Conservation (phyloP, 1,139 yeast genomes). For the Blastobotrys illinoisensis region DNA sequence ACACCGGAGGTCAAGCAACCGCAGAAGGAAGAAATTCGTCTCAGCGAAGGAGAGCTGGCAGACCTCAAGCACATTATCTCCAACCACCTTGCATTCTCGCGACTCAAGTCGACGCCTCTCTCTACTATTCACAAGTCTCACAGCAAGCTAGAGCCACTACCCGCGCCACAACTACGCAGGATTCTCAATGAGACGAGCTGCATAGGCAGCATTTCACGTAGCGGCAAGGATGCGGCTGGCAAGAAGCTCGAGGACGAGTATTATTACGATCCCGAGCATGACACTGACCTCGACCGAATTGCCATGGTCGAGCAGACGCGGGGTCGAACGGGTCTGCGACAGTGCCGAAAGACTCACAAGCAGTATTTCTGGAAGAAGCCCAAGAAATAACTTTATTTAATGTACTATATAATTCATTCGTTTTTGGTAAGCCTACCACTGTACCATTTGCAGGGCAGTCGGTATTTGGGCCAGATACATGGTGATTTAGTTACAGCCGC, state of each 20-base stretch:
- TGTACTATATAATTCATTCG: neutral
- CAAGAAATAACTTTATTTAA: neutral
- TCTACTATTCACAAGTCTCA: conserved; percentile 55
- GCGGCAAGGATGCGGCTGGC: conserved; percentile 96
- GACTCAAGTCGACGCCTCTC: conserved; percentile 81
- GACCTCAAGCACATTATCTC: conserved; percentile 48
- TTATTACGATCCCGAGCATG: conserved; percentile 81
- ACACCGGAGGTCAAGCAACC: conserved; percentile 1
- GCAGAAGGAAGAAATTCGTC: neutral
- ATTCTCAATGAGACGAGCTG: conserved; percentile 47
- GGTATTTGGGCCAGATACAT: too few relatives aligned
- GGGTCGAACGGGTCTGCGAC: conserved; percentile 76
- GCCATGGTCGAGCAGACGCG: conserved; percentile 59
- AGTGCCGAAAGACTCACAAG: conserved; percentile 90
- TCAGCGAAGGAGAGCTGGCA: conserved; percentile 46
- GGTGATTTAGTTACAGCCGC: neutral
- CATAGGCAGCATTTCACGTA: conserved; percentile 78
- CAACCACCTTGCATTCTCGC: conserved; percentile 85
- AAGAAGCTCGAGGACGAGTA: conserved; percentile 90
- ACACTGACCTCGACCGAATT: conserved; percentile 63
- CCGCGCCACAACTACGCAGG: conserved; percentile 31
- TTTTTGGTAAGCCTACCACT: neutral
- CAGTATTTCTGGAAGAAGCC: conserved; percentile 43
- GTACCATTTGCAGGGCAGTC: too few relatives aligned
- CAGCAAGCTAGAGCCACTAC: conserved; percentile 26